A percentile compares a stretch with the other conserved stretches of the same genome.
Evolutionary conservation across 805 yeast species (phyloP).

Genomic region (Zygosaccharomyces bisporus): DNA sequence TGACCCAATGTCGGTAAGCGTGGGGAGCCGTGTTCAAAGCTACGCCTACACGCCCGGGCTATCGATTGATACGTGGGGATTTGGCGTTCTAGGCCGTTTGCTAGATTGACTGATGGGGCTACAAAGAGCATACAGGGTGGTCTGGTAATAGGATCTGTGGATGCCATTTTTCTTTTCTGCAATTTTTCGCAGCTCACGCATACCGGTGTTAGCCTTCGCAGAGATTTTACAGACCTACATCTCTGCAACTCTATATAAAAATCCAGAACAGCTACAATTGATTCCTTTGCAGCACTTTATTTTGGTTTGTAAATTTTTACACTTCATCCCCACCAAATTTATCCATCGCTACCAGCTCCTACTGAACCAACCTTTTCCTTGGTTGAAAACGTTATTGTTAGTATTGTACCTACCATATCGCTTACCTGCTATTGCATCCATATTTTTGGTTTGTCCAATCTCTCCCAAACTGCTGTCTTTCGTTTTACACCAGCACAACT

Average conservation of each 20-base stretch:
- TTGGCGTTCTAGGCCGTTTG: conserved; percentile 10
- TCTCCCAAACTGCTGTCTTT: conserved; percentile 4
- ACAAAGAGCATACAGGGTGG: conserved; percentile 3
- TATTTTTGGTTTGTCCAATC: conserved; percentile 2
- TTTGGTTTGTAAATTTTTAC: not conserved
- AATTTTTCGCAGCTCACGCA: conserved; percentile 6
- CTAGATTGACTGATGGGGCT: conserved; percentile 5
- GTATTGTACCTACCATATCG: not conserved
- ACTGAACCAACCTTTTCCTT: not conserved
- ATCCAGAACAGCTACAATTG: not conserved
- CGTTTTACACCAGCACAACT: conserved; percentile 1
- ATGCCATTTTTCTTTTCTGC: conserved; percentile 1
- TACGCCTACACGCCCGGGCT: conserved; percentile 1
- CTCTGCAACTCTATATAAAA: conserved; percentile 5
- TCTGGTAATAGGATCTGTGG: conserved; percentile 2
- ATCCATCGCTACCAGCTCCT: not conserved
- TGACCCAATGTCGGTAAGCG: not conserved
- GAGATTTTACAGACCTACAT: not conserved
- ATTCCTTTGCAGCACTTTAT: not conserved
- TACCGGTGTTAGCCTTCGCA: conserved; percentile 3
- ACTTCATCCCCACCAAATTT: not conserved
- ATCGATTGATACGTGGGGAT: conserved; percentile 7
- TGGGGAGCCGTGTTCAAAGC: not conserved
- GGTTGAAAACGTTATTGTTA: not conserved
- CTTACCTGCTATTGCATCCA: not conserved